phyloP scores from a whole-genome alignment of 1,284 basidiomycete genomes.

The Trichosporon inkin region DNA sequence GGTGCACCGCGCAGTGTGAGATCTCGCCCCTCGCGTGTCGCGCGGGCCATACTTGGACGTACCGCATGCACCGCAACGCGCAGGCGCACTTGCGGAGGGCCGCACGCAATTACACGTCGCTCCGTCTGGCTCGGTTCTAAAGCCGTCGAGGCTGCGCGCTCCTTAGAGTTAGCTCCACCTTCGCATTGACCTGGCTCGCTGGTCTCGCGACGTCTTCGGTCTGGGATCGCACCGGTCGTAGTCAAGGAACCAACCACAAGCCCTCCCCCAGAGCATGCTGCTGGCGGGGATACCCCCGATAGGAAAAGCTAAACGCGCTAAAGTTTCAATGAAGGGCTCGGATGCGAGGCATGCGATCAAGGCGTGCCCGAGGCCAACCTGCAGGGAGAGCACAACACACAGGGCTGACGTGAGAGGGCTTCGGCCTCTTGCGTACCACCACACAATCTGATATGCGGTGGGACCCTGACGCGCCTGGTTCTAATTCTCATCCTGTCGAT shows the following conservation, averaged over 20 bases:
- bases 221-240: neutral
- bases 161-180: neutral
- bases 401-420: too few species aligned
- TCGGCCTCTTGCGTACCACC: too few species aligned
- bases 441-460: too few species aligned
- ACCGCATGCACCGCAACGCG: neutral
- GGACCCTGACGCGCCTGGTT: too few species aligned
- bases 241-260: conserved; percentile 4
- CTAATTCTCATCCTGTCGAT: too few species aligned
- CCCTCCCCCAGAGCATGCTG: neutral
- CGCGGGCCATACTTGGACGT: neutral
- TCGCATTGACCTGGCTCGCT: neutral
- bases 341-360: too few species aligned
- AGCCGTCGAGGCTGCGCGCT: neutral
- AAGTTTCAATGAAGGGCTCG: too few species aligned
- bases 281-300: too few species aligned
- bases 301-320: too few species aligned
- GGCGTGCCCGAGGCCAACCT: too few species aligned
- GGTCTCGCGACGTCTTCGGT: neutral
- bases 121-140: neutral
- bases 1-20: too few species aligned
- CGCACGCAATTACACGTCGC: neutral
- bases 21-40: neutral
- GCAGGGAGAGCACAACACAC: too few species aligned
- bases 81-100: neutral